Evolutionary conservation across 2,329 filamentous ascomycete species (phyloP).

Genomic region (Tolypocladium tropicale): DNA sequence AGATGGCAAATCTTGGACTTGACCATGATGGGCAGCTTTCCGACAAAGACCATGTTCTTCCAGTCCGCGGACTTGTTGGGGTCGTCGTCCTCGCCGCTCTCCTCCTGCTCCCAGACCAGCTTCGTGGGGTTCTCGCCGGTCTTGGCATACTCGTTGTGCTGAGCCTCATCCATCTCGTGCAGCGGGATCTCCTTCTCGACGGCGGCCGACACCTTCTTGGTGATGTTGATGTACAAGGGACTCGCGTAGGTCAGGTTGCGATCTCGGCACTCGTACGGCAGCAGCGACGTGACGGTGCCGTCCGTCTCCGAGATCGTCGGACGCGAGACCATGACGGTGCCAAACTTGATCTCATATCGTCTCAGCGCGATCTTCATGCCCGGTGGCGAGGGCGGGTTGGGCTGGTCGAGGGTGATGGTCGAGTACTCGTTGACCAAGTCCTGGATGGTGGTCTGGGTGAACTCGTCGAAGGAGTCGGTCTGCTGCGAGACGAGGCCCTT

Average conservation of each 20-base stretch:
- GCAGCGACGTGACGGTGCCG: slow-evolving; percentile 72
- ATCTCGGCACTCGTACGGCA: slow-evolving; percentile 90
- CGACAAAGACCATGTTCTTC: slow-evolving; percentile 75
- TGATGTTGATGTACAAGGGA: slow-evolving; percentile 82
- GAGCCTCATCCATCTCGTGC: slow-evolving; percentile 58
- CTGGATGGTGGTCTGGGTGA: slow-evolving; percentile 87
- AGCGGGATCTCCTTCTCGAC: slow-evolving; percentile 61
- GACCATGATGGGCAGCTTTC: slow-evolving; percentile 94
- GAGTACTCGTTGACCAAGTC: slow-evolving; percentile 90
- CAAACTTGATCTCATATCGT: slow-evolving; percentile 92
- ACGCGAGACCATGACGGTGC: slow-evolving; percentile 76
- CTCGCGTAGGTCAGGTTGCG: slow-evolving; percentile 94
- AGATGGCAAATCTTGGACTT: slow-evolving; percentile 94
- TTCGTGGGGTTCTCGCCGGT: slow-evolving; percentile 49
- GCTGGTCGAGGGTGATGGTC: slow-evolving; percentile 86
- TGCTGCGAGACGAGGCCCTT: slow-evolving; percentile 97
- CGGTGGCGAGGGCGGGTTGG: slow-evolving; percentile 64
- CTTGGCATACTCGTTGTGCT: slow-evolving; percentile 42
- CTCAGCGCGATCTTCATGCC: slow-evolving; percentile 76
- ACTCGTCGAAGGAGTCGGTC: slow-evolving; percentile 96
- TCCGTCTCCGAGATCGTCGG: slow-evolving; percentile 91
- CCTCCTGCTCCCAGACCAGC: slow-evolving; percentile 52
- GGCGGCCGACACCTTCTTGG: slow-evolving; percentile 73
- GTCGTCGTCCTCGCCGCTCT: slow-evolving; percentile 38
- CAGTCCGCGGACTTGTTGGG: slow-evolving; percentile 43